Percentiles rank a stretch among this genome's conserved stretches.
Conservation (phyloP, 257 asterid genomes). For the Solanum sejunctum region DNA sequence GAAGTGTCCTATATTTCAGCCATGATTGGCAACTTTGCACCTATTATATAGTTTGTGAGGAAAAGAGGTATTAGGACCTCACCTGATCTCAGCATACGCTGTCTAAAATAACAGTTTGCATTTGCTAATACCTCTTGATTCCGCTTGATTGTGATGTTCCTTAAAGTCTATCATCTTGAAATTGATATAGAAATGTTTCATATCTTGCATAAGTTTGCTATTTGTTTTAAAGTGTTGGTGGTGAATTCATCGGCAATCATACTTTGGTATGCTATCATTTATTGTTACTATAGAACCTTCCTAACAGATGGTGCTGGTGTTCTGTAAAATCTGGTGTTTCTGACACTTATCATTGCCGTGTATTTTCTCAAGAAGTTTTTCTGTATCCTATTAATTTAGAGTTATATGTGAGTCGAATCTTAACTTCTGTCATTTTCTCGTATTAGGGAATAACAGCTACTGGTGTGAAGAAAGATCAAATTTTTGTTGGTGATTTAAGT, state of each 20-base stretch:
- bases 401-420: neutral
- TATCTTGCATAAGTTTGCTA: neutral
- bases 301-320: neutral
- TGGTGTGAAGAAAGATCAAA: constrained; percentile 63
- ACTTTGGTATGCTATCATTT: neutral
- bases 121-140: neutral
- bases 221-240: neutral
- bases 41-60: neutral
- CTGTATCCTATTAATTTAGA: neutral
- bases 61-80: neutral
- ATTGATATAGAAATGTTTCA: neutral
- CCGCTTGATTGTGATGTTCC: neutral
- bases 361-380: neutral
- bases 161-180: neutral
- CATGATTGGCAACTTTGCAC: neutral
- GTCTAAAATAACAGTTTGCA: neutral
- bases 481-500: constrained; percentile 63
- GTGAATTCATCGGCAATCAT: neutral
- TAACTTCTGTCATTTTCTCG: neutral
- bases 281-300: neutral
- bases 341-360: neutral
- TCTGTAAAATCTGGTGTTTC: neutral
- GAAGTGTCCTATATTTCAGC: neutral
- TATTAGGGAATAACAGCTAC: constrained; percentile 64
- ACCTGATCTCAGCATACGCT: neutral